Base-by-base conservation (phyloP, 805 yeast genomes). In the Ogataea sp. region DNA sequence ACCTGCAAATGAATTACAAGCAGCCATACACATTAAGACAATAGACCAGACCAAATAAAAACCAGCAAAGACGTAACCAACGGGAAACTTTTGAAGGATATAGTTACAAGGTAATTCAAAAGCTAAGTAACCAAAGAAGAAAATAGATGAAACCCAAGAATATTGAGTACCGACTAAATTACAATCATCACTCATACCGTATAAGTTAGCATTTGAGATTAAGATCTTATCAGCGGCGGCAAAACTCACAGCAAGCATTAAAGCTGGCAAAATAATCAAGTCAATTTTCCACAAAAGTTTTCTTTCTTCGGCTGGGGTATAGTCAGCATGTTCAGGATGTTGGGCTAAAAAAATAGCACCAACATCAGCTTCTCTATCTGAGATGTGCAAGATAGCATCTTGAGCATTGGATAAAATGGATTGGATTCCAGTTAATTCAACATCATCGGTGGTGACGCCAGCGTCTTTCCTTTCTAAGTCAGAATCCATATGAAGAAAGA, bases 41-140 rank as follows among this genome's bases (percentile, higher is more conserved):
- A 75, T 51, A 10, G 86, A 86, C 87, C 87, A 81, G 0, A 72
- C 31, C 8, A 78, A 46, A 37, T 78, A 65, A 43, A 69, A 70
- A 1, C 53, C 43, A 8, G 74, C 61, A 3, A 71, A 63, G 2
- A 75, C 58, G 44, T 70, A 73, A 10, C 76, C 69, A 46, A 80
- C 64, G 2, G 79, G 79, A 37, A 75, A 68, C 42, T 62, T 69
- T 53, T 81, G 86, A 16, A 78, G 53, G 2, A 67, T 34, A 33
- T 50, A 11, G 10, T 33, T 33, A 33, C 28, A 23, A 15, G 36
- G 36, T 63, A 56, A 7, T 70, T 67, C 10, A 78, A 78, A 42
- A 10, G 63, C 63, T 36, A 80, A 53, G 52, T 80, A 81, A 2
- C 86, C 87, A 32, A 80, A 54, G 44, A 62, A 62, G 44, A 61